Base-by-base conservation (phyloP, 345 rosid genomes). In the Lagerstroemia speciosa region DNA sequence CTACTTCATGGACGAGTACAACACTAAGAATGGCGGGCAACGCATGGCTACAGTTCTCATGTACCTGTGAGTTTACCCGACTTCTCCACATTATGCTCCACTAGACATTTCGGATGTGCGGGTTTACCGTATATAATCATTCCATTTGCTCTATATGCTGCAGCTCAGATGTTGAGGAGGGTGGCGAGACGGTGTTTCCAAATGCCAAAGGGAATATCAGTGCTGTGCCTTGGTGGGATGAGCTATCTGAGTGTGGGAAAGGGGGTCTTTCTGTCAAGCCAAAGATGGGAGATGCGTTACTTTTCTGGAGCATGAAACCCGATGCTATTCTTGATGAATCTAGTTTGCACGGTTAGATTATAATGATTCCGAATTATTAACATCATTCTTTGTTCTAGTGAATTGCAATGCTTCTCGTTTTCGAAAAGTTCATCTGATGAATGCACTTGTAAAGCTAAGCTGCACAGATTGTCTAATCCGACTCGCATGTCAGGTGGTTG, bases 91-190 rank as follows among this genome's bases (percentile, higher is more conserved):
- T 16, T 27, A 16, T 6, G 2, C 76, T 17, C 30, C 27, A n/a
- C 30, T 27, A 10, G 36, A 10, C 40, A 48, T 45, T 33, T 34
- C 8, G 67, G 43, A 7, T 36, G 20, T n/a, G 41, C 46, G 4
- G 4, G 6, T 53, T 1, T 6, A 24, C n/a, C 17, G 55, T 68
- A 36, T 41, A 36, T 6, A 43, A 31, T 9, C 32, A 6, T 37
- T 37, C 11, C 11, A 36, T 43, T 43, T 15, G 22, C 58, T 38
- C 15, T 38, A 52, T 33, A 20, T 34, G 34, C 12, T 75, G 66
- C 92, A 94, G 98, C 70, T 86, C 98, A 55, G 99, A 94, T 68
- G 97, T 92, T 65, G 98, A 94, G 81, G 97, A 94, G 78, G 99
- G 98, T 32, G 99, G 99, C 1, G 98, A 92, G 79, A 92, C 98